Evolutionary conservation across 2,329 filamentous ascomycete genomes (phyloP).

Genomic region (Apiospora saccharicola): DNA sequence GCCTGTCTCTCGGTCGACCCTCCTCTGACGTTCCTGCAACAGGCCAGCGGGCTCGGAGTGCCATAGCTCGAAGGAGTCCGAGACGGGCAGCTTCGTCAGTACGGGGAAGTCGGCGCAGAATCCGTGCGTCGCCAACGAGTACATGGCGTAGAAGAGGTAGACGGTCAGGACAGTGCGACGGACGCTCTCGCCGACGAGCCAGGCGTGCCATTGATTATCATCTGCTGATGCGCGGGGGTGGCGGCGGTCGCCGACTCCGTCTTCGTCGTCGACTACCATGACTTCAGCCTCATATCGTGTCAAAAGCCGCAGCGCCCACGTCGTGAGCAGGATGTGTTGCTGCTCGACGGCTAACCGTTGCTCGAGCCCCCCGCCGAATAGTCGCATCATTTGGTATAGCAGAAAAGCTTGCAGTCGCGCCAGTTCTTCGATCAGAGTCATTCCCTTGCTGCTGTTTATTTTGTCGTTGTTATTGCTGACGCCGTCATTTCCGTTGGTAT

Average conservation of each 20-base stretch:
- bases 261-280: not conserved
- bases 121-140: not conserved
- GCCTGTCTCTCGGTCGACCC: not conserved
- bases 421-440: not conserved
- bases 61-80: not conserved
- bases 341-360: not conserved
- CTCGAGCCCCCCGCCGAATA: not conserved
- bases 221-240: not conserved
- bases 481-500: not conserved
- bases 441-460: not conserved
- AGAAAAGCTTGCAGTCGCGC: not conserved
- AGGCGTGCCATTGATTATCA: not conserved
- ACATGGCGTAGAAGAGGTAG: not conserved
- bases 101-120: conserved; percentile 4
- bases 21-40: not conserved
- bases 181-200: not conserved
- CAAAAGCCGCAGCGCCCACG: not conserved
- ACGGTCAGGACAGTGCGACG: not conserved
- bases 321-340: not conserved
- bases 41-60: not conserved
- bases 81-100: not conserved
- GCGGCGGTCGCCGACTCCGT: not conserved
- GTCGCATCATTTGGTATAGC: not conserved
- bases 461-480: not conserved
- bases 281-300: not conserved